Percentiles rank a stretch among this genome's conserved stretches.
Conservation (phyloP, 805 yeast species). For the Starmerella bombi region DNA sequence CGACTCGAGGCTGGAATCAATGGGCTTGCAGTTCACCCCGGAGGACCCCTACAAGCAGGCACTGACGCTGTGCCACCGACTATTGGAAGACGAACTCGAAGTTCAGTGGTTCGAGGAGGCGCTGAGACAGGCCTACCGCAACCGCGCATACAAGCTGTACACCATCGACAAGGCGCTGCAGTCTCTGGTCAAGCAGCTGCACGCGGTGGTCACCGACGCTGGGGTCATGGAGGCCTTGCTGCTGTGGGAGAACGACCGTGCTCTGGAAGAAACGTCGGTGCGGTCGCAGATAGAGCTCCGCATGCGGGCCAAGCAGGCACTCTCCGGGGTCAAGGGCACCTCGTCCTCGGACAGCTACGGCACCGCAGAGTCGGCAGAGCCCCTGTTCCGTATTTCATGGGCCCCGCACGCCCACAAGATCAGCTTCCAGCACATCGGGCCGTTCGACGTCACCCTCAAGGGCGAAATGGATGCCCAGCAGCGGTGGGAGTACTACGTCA, state of each 20-base stretch:
- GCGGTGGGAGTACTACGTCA: constrained; percentile 83
- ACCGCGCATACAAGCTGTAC: constrained; percentile 82
- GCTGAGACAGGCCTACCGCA: constrained; percentile 85
- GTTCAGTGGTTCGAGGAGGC: constrained; percentile 93
- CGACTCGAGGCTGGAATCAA: constrained; percentile 65
- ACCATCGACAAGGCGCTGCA: constrained; percentile 89
- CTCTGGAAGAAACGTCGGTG: constrained; percentile 49
- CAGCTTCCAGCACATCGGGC: constrained; percentile 67
- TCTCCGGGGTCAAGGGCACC: constrained; percentile 31
- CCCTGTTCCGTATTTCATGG: constrained; percentile 78
- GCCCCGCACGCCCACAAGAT: constrained; percentile 41
- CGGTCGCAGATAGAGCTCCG: constrained; percentile 83
- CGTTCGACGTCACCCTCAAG: constrained; percentile 77
- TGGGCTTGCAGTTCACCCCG: constrained; percentile 52
- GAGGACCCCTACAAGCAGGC: constrained; percentile 51
- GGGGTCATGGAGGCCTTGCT: constrained; percentile 69
- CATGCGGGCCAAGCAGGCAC: constrained; percentile 67
- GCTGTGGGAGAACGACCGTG: constrained; percentile 72
- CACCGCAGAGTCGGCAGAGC: constrained; percentile 47
- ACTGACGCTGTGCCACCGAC: constrained; percentile 55
- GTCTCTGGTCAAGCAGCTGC: constrained; percentile 72
- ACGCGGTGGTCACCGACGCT: constrained; percentile 63
- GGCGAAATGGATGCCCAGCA: constrained; percentile 59
- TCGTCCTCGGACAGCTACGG: constrained; percentile 5
- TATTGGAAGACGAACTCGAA: constrained; percentile 82